Evolutionary conservation across 257 asterid genomes (phyloP).

Genomic region (Solanum peruvianum): DNA sequence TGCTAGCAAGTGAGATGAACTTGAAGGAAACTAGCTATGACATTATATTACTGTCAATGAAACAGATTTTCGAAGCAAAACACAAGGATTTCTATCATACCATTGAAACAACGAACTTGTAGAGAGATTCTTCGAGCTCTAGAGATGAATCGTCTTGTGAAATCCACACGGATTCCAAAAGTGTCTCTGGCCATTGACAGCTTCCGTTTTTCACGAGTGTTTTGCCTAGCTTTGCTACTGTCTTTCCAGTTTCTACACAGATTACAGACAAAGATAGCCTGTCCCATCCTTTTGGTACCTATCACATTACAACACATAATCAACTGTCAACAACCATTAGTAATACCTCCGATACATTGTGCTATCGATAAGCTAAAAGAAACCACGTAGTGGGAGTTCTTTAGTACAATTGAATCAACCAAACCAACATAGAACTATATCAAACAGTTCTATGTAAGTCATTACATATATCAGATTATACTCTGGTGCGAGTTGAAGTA

Average conservation of each 20-base stretch:
- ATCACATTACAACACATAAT: neutral
- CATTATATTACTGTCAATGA: neutral
- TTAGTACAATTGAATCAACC: neutral
- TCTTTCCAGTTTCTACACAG: constrained; percentile 63
- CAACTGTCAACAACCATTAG: neutral
- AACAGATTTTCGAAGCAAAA: neutral
- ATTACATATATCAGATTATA: neutral
- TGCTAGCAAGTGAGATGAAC: neutral
- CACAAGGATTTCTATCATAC: constrained; percentile 15
- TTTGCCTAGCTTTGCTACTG: constrained; percentile 57
- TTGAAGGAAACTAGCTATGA: neutral
- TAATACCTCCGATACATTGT: neutral
- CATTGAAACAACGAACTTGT: constrained; percentile 63
- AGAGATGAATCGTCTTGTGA: constrained; percentile 37
- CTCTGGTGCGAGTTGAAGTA: neutral
- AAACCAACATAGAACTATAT: neutral
- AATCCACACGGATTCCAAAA: constrained; percentile 57
- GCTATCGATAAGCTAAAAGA: neutral
- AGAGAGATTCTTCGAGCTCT: constrained; percentile 47
- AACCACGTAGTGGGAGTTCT: neutral
- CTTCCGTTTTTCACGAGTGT: constrained; percentile 51
- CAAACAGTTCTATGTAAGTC: neutral
- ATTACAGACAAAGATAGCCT: constrained; percentile 46
- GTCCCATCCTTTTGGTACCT: constrained; percentile 99
- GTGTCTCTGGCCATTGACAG: constrained; percentile 74